Evolutionary conservation across 177 flowering plant species (phyloP).

Genomic region (Vitis hybrid): DNA sequence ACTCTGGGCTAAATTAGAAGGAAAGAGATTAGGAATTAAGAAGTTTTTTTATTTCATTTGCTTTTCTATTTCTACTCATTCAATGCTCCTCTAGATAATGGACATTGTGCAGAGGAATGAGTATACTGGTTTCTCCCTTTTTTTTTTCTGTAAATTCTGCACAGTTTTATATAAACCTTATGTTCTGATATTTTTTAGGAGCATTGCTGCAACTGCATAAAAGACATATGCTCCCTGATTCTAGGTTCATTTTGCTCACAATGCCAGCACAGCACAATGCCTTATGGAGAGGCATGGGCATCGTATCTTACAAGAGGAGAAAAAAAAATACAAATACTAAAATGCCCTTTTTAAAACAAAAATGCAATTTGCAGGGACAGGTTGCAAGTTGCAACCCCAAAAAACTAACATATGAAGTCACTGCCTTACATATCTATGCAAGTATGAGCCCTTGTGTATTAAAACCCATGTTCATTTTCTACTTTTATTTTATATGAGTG

Average conservation of each 20-base stretch:
- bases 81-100: neutral
- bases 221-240: neutral
- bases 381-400: too few relatives aligned
- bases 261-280: neutral
- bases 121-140: neutral
- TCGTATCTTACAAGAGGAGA: neutral
- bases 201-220: neutral
- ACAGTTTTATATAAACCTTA: neutral
- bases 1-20: neutral
- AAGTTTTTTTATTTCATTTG: neutral
- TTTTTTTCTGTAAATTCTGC: neutral
- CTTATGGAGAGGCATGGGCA: neutral
- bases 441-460: too few relatives aligned
- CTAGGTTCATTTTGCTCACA: neutral
- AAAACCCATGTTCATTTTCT: too few relatives aligned
- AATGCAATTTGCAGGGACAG: neutral
- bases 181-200: neutral
- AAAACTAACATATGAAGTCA: too few relatives aligned
- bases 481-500: too few relatives aligned
- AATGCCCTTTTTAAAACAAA: neutral
- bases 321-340: neutral
- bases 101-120: neutral
- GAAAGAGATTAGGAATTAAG: neutral
- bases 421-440: too few relatives aligned
- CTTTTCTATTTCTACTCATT: slow-evolving; percentile 1